phyloP scores from a whole-genome alignment of 2,329 filamentous ascomycete genomes.

The Neofusicoccum sp. region DNA sequence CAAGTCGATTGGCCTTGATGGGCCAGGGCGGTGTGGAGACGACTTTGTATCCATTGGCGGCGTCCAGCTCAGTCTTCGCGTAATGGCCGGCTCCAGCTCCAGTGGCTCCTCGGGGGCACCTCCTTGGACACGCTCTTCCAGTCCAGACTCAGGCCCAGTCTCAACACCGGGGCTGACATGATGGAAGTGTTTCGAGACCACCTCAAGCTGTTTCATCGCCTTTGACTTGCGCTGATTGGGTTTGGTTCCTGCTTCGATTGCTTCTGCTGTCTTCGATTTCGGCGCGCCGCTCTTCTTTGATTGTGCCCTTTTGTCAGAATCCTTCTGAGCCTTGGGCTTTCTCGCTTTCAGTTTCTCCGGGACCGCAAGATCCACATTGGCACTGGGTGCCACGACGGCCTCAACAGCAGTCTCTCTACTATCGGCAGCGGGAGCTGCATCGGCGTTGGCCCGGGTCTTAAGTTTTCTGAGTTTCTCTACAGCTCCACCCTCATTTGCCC shows the following conservation, averaged over 20 bases:
- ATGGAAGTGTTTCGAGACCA: not conserved
- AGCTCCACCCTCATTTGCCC: constrained; percentile 20
- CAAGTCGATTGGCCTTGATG: not conserved
- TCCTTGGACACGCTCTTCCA: constrained; percentile 21
- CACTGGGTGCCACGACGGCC: too few species aligned
- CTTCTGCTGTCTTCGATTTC: not conserved
- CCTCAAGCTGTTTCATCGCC: not conserved
- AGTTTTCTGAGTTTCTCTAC: not conserved
- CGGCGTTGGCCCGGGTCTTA: not conserved
- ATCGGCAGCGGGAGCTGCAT: too few species aligned
- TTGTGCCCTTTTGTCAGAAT: not conserved
- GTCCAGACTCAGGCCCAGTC: not conserved
- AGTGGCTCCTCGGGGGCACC: constrained; percentile 24
- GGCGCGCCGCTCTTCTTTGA: not conserved
- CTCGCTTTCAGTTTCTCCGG: constrained; percentile 30
- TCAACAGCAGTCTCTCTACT: too few species aligned
- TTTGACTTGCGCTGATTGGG: not conserved
- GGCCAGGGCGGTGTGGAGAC: constrained; percentile 25
- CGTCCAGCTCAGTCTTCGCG: constrained; percentile 40
- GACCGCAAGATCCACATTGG: too few species aligned
- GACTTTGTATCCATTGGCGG: constrained; percentile 34
- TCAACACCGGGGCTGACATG: not conserved
- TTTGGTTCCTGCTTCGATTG: not conserved
- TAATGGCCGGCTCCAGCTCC: constrained; percentile 34
- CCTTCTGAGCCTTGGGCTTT: constrained; percentile 27